Conservation (phyloP, 2,329 filamentous ascomycete species). For the Taxawa tesnikishii region DNA sequence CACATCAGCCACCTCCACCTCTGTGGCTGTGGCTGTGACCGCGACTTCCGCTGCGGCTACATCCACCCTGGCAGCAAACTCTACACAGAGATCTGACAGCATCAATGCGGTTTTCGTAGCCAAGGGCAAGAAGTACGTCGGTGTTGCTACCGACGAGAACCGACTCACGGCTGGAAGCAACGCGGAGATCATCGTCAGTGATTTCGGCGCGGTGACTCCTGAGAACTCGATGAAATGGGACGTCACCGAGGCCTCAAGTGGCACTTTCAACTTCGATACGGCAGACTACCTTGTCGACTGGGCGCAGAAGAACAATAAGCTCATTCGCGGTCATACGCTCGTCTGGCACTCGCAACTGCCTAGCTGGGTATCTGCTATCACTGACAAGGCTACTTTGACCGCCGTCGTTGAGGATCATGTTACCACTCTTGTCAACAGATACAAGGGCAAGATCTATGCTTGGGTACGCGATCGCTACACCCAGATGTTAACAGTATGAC, state of each 20-base stretch:
- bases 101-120: slow-evolving; percentile 46
- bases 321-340: slow-evolving; percentile 54
- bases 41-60: slow-evolving; percentile 4
- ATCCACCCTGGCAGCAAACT: slow-evolving; percentile 2
- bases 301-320: slow-evolving; percentile 43
- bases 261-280: slow-evolving; percentile 42
- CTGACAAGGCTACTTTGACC: slow-evolving; percentile 39
- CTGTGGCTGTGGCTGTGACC: no score
- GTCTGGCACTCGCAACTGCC: slow-evolving; percentile 46
- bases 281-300: slow-evolving; percentile 50
- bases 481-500: no score
- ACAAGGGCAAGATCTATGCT: slow-evolving; percentile 50
- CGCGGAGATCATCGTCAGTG: slow-evolving; percentile 43
- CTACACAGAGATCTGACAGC: slow-evolving; percentile 20
- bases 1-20: no score
- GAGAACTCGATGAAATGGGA: slow-evolving; percentile 67
- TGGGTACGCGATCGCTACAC: slow-evolving; percentile 40
- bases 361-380: slow-evolving; percentile 46
- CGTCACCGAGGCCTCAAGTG: slow-evolving; percentile 34
- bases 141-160: slow-evolving; percentile 43
- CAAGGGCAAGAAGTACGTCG: slow-evolving; percentile 55
- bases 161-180: slow-evolving; percentile 38
- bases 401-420: slow-evolving; percentile 49
- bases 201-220: slow-evolving; percentile 54
- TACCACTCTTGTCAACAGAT: slow-evolving; percentile 43